These are phyloP conservation scores for Przewalskia tangutica DNA, from an alignment of 257 asterid species.

Conservation along the genomic window DNA sequence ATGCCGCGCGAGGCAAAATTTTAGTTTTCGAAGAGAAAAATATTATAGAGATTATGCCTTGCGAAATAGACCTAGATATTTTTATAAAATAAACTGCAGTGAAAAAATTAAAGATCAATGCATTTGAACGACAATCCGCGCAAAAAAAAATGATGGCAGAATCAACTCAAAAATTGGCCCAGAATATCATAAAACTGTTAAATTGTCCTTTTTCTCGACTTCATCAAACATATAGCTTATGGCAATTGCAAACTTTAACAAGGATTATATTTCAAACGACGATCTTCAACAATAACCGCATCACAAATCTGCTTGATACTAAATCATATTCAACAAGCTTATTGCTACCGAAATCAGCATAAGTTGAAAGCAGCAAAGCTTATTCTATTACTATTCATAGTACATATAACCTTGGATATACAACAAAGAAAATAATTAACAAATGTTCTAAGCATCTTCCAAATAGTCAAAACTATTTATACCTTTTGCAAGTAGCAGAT, in stretches of 20 bases:
- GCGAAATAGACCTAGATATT: too few species aligned
- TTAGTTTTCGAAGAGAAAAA: too few species aligned
- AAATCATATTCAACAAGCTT: background rate
- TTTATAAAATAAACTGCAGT: too few species aligned
- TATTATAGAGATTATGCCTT: too few species aligned
- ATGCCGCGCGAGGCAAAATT: too few species aligned
- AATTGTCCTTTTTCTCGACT: background rate
- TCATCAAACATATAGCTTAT: background rate
- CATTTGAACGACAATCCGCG: too few species aligned
- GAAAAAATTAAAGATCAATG: too few species aligned
- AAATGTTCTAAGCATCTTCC: background rate
- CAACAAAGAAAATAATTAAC: background rate
- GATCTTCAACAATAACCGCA: too few species aligned
- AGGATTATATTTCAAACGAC: background rate
- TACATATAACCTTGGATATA: background rate
- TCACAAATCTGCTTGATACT: background rate
- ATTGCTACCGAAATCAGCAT: background rate
- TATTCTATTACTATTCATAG: background rate
- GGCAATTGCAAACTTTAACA: background rate
- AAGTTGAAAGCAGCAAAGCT: background rate
- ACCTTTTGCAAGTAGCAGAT: background rate
- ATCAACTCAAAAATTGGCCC: background rate
- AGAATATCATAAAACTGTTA: background rate
- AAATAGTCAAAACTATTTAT: background rate
- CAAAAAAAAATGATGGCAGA: background rate